Evolutionary conservation across 2,329 filamentous ascomycete species (phyloP).

Genomic region (Aspergillus costaricaensis): DNA sequence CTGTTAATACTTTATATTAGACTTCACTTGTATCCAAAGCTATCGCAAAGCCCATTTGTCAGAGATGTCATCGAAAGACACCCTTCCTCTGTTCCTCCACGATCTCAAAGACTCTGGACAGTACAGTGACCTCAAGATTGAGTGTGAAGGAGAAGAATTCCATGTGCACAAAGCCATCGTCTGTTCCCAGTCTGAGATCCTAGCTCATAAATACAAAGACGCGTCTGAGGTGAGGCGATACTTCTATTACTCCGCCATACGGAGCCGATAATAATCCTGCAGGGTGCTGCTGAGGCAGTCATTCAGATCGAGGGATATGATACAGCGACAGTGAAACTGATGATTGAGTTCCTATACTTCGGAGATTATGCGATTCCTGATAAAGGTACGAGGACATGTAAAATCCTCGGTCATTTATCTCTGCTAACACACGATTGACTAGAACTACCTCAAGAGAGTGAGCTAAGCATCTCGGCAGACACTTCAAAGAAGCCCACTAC

Average conservation of each 20-base stretch:
- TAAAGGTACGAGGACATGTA: not conserved
- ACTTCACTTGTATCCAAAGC: not conserved
- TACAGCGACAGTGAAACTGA: not conserved
- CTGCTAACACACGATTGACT: too few relatives aligned
- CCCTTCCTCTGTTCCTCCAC: not conserved
- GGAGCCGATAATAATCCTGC: too few relatives aligned
- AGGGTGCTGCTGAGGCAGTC: too few relatives aligned
- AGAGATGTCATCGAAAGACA: not conserved
- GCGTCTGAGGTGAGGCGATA: not conserved
- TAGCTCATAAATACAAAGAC: not conserved
- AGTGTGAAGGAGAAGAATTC: not conserved
- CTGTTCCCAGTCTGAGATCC: not conserved
- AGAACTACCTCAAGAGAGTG: too few relatives aligned
- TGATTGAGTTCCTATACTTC: conserved; percentile 7
- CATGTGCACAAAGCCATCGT: conserved; percentile 3
- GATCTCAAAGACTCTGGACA: not conserved
- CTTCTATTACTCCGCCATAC: not conserved
- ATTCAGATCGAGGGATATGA: not conserved
- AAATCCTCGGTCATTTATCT: too few relatives aligned
- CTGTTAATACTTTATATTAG: not conserved
- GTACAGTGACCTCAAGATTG: not conserved
- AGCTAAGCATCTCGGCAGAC: too few relatives aligned
- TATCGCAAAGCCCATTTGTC: not conserved
- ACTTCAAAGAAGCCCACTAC: too few relatives aligned
- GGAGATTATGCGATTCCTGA: not conserved